Evolutionary conservation across 2,329 filamentous ascomycete species (phyloP).

Genomic region (Scopulariopsis brevicaulis): DNA sequence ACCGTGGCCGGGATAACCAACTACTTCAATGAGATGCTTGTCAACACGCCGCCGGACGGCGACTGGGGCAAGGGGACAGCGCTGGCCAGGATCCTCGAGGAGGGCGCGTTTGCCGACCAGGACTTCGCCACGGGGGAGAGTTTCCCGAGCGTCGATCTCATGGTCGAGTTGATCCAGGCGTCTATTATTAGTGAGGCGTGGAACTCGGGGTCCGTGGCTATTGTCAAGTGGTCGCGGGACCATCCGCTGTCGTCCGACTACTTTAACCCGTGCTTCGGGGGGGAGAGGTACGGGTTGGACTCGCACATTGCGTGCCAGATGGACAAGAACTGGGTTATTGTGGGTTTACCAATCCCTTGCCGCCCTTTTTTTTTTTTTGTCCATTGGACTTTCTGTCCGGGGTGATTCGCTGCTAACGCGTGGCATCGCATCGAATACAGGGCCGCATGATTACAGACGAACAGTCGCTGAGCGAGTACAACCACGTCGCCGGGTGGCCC

Average conservation of each 20-base stretch:
- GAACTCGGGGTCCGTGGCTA: neutral
- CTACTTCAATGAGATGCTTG: neutral
- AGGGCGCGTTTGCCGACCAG: slow-evolving; percentile 3
- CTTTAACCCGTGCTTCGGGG: neutral
- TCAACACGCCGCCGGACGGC: neutral
- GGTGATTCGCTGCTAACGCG: neutral
- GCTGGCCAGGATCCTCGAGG: neutral
- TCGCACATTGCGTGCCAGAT: neutral
- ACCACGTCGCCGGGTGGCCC: neutral
- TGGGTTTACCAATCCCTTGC: neutral
- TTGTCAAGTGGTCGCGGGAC: neutral
- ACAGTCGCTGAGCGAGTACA: neutral
- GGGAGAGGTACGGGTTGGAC: neutral
- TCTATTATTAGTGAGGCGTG: neutral
- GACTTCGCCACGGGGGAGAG: neutral
- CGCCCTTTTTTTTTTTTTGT: neutral
- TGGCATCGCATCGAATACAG: too few relatives aligned
- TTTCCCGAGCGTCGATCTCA: neutral
- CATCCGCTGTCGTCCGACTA: neutral
- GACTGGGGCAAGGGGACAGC: slow-evolving; percentile 1
- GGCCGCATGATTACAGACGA: neutral
- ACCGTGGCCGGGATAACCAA: neutral
- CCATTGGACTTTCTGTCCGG: neutral
- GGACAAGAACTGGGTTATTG: neutral
- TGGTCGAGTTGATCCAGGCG: neutral